Conservation (phyloP, 192 early-diverging fungal species). For the Backusella circina region DNA sequence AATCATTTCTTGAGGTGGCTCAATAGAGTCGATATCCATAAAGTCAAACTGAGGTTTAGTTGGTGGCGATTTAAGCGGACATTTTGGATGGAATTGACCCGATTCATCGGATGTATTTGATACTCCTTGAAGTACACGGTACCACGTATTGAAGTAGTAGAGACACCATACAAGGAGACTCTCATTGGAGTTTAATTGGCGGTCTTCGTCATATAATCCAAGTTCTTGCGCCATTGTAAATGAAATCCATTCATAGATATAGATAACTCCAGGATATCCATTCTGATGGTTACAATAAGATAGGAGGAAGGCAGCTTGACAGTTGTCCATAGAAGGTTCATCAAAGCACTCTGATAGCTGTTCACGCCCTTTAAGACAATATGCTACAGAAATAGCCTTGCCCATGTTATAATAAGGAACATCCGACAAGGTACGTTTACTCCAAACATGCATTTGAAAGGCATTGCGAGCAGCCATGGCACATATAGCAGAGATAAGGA, state of each 20-base stretch:
- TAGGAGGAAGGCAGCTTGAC: slow-evolving; percentile 31
- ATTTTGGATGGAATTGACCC: slow-evolving; percentile 12
- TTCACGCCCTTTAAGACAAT: slow-evolving; percentile 31
- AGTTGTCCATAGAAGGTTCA: slow-evolving; percentile 29
- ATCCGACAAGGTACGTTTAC: slow-evolving; percentile 17
- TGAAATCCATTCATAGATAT: slow-evolving; percentile 38
- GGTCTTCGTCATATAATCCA: slow-evolving; percentile 25
- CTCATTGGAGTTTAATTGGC: slow-evolving; percentile 20
- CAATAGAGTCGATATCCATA: not conserved
- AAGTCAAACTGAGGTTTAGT: not conserved
- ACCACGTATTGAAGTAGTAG: slow-evolving; percentile 39
- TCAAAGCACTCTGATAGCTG: slow-evolving; percentile 34
- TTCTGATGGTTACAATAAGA: slow-evolving; percentile 38
- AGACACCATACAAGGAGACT: slow-evolving; percentile 34
- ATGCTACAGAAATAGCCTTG: slow-evolving; percentile 32
- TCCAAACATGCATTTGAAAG: slow-evolving; percentile 39
- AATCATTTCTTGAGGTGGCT: slow-evolving; percentile 9
- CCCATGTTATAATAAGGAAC: slow-evolving; percentile 37
- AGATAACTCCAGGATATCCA: slow-evolving; percentile 26
- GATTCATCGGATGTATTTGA: not conserved
- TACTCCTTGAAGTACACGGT: slow-evolving; percentile 31
- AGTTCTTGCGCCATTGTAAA: slow-evolving; percentile 38
- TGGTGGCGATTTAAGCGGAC: slow-evolving; percentile 5
- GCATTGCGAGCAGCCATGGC: slow-evolving; percentile 38
- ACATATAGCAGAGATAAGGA: slow-evolving; percentile 32